These are phyloP conservation scores for Tephrocybe sp. DNA, from an alignment of 768 basidiomycete genomes.

Conservation along the genomic window DNA sequence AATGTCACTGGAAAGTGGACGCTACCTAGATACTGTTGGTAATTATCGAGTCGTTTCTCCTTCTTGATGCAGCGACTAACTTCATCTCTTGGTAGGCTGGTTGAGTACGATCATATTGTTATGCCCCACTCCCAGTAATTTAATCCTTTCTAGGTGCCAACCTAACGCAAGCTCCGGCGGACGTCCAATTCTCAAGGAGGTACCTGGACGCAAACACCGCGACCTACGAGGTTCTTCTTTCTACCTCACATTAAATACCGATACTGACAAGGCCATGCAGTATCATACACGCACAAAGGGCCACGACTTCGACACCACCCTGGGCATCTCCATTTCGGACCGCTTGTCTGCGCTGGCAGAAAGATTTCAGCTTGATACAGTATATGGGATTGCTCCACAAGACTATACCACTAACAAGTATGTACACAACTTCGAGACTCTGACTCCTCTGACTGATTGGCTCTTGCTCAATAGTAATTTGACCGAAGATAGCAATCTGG, in stretches of 20 bases:
- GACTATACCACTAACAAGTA: slow-evolving; percentile 69
- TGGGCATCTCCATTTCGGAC: slow-evolving; percentile 51
- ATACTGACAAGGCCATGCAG: slow-evolving; percentile 28
- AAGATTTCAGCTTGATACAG: slow-evolving; percentile 58
- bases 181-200: slow-evolving; percentile 63
- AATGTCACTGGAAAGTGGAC: slow-evolving; percentile 80
- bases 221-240: slow-evolving; percentile 56
- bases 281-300: slow-evolving; percentile 61
- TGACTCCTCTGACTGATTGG: neutral
- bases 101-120: neutral
- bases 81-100: neutral
- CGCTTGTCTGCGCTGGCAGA: slow-evolving; percentile 52
- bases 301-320: slow-evolving; percentile 56
- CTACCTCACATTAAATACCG: neutral
- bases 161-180: slow-evolving; percentile 22
- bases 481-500: slow-evolving; percentile 56
- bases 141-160: neutral
- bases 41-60: neutral
- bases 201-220: slow-evolving; percentile 80
- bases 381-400: slow-evolving; percentile 72
- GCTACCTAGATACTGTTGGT: slow-evolving; percentile 94
- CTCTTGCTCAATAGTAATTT: slow-evolving; percentile 37
- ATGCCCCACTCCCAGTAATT: neutral
- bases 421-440: slow-evolving; percentile 11
- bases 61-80: neutral